Evolutionary conservation across 331 rosid genomes (phyloP).

Genomic region (Quercus lobata): DNA sequence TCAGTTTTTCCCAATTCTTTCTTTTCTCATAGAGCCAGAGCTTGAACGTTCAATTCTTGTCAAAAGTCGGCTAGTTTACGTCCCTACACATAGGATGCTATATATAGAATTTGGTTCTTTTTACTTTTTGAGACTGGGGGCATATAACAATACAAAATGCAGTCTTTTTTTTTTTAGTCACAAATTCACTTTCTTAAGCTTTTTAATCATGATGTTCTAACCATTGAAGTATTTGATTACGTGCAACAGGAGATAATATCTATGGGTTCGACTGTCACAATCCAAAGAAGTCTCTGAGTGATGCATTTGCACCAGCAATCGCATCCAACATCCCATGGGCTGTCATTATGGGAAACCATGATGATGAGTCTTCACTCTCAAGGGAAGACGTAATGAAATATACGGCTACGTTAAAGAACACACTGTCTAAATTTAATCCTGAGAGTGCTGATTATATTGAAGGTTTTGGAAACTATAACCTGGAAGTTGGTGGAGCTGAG

Average conservation of each 20-base stretch:
- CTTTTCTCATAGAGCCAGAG: too few species aligned
- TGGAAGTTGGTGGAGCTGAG: slow-evolving; percentile 65
- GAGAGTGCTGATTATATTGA: slow-evolving; percentile 36
- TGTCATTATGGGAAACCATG: slow-evolving; percentile 88
- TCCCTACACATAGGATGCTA: too few species aligned
- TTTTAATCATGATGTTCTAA: too few species aligned
- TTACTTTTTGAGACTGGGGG: too few species aligned
- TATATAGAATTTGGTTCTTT: too few species aligned
- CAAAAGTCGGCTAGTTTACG: too few species aligned
- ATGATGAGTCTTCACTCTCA: slow-evolving; percentile 75
- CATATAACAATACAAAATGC: too few species aligned
- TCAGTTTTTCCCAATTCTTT: too few species aligned
- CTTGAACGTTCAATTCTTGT: too few species aligned
- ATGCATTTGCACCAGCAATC: slow-evolving; percentile 76
- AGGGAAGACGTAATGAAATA: slow-evolving; percentile 83
- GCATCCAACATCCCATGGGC: slow-evolving; percentile 72
- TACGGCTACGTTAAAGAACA: slow-evolving; percentile 55
- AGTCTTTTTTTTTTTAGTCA: too few species aligned
- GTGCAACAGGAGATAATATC: slow-evolving; percentile 65
- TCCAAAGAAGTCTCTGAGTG: slow-evolving; percentile 55
- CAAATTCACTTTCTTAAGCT: too few species aligned
- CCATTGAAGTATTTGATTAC: background rate
- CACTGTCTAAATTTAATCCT: slow-evolving; percentile 70
- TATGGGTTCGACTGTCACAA: slow-evolving; percentile 47
- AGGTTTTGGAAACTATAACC: slow-evolving; percentile 81